These are phyloP conservation scores for Thelonectria rubi DNA, from an alignment of 2,329 filamentous ascomycete genomes.

Conservation along the genomic window DNA sequence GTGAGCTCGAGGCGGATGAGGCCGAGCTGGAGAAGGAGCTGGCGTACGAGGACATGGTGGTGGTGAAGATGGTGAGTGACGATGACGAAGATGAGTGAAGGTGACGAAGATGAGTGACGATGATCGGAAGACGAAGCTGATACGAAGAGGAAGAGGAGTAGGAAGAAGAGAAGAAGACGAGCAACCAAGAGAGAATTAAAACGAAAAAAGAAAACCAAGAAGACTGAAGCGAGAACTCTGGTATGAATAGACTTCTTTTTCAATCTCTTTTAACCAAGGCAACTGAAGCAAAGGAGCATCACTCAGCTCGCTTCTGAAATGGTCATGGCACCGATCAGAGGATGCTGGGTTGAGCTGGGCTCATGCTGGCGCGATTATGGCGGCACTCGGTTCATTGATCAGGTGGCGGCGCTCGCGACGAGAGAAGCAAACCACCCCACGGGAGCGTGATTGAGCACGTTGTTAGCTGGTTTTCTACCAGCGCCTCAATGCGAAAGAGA, in stretches of 20 bases:
- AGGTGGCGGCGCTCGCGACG: conserved; percentile 39
- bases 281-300: conserved; percentile 11
- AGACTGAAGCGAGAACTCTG: no score
- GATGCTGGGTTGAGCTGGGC: conserved; percentile 18
- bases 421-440: conserved; percentile 39
- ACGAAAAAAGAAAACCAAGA: not conserved
- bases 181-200: not conserved
- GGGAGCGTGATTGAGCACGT: conserved; percentile 43
- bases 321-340: conserved; percentile 21
- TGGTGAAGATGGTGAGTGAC: not conserved
- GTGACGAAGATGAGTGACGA: not conserved
- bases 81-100: not conserved
- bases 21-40: conserved; percentile 32
- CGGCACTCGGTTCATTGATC: conserved; percentile 36
- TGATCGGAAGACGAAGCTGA: not conserved
- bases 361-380: conserved; percentile 26
- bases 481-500: conserved; percentile 14
- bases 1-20: conserved; percentile 36
- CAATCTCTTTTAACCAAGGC: not conserved
- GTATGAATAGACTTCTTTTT: not conserved
- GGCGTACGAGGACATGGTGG: conserved; percentile 36
- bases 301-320: conserved; percentile 19
- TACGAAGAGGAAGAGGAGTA: conserved; percentile 2
- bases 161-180: conserved; percentile 12
- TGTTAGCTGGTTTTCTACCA: conserved; percentile 21